Percentiles rank a stretch among this genome's conserved stretches.
These are phyloP conservation scores for Lichina pygmaea DNA, from an alignment of 495 filamentous ascomycete genomes.

Conservation along the genomic window DNA sequence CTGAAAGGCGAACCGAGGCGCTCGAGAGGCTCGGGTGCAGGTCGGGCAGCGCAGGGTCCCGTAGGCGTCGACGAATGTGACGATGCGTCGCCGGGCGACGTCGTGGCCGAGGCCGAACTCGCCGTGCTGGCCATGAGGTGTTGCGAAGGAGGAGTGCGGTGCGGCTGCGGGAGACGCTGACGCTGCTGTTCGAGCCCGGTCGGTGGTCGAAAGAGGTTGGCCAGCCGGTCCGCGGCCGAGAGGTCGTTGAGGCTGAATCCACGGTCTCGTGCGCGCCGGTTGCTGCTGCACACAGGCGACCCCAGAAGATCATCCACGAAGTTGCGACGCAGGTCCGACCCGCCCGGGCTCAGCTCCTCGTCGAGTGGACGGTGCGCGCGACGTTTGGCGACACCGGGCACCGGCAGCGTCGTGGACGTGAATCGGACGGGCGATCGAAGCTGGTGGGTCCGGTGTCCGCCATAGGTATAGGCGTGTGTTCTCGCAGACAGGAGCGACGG, in stretches of 20 bases:
- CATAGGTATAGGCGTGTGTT: background rate
- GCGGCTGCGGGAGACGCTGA: background rate
- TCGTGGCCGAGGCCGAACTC: background rate
- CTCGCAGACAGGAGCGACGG: background rate
- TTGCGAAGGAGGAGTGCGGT: background rate
- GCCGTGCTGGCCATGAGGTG: background rate
- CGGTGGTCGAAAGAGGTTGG: constrained; percentile 23
- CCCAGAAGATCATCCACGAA: constrained; percentile 23
- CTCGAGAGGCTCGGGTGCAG: constrained; percentile 15
- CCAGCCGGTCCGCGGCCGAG: constrained; percentile 12
- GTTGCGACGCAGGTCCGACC: constrained; percentile 18
- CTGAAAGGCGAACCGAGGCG: constrained; percentile 26
- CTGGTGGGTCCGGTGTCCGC: constrained; percentile 5
- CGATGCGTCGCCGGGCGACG: background rate
- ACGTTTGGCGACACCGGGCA: constrained; percentile 25
- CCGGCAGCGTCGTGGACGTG: constrained; percentile 9
- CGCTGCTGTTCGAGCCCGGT: background rate
- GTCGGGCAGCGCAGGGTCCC: background rate
- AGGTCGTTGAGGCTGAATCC: constrained; percentile 34
- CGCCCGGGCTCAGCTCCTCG: constrained; percentile 19
- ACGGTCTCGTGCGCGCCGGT: constrained; percentile 22
- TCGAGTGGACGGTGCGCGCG: constrained; percentile 20
- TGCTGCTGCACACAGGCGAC: constrained; percentile 13
- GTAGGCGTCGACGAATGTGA: background rate
- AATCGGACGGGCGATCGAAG: constrained; percentile 8